Evolutionary conservation across 129 eudicot genomes (phyloP), one percentile per base, ranked within the genome.

Genomic region (Rutidosis leptorrhynchoides): DNA sequence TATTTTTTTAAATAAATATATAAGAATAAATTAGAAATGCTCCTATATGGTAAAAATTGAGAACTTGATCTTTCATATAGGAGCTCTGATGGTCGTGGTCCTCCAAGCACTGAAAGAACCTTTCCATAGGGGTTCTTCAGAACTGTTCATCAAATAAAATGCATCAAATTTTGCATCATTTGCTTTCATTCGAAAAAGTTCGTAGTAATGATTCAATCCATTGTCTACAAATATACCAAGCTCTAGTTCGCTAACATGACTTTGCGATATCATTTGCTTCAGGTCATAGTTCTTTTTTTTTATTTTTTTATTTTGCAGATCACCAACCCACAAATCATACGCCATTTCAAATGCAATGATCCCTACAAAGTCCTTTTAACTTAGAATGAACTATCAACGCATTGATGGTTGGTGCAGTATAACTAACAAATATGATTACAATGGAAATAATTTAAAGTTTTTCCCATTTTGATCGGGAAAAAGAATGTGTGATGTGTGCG

Each of bases 71-170:
- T 84, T 74, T 82, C 99, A 20, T 81, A 80, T 30, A 93, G 80
- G 71, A 93, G 83, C 69, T 93, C 95, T 1, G 99, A 93, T 10
- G 99, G 95, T 0, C 84, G 79, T 65, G 91, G 91, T 54, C 99
- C 99, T 66, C 99, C 99, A 16, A 93, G 80, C 99, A 93, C 8
- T 82, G 87, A 74, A 93, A 93, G 69, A 93, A 80, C 58, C 93
- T 81, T 77, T 93, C 99, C 21, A 89, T 81, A 1, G 99, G 81
- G 14, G 96, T 80, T 74, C 83, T 83, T 95, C 96, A 93, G 67
- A 77, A 62, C 48, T 96, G 7, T 87, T 79, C 74, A 86, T 76
- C 62, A 89, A 43, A 74, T 89, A 86, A 78, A 93, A 86, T 48
- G 83, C 92, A 58, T 93, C 99, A 6, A 78, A 74, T 68, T 75